Base-by-base conservation (phyloP, 1,139 yeast species). In the Yamadazyma diddensiae region DNA sequence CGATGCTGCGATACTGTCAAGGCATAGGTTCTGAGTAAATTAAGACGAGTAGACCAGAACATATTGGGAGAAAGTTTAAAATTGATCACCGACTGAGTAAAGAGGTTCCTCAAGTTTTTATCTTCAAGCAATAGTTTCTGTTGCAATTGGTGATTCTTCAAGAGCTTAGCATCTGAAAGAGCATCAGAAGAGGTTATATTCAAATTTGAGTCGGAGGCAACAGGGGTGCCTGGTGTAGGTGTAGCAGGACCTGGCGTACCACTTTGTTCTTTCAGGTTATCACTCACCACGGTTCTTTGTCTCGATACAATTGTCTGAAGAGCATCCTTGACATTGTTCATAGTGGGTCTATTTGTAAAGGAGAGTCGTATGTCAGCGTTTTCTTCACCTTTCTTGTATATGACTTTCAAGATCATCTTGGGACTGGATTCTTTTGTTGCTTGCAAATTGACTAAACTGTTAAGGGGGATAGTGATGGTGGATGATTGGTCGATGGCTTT, bases 21-120 rank as follows among this genome's bases (percentile, higher is more conserved):
- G 0, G 97, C 97, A 62, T 77, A 86, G 0, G 97, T 87, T 34
- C 97, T 66, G 34, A 92, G 59, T 25, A 83, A 69, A 47, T 86
- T 87, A 13, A 90, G 66, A 39, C 97, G 65, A 4, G 94, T 81
- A 6, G 81, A 71, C 98, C 98, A 92, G 56, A 92, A 92, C 45
- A 87, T 86, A 19, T 73, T 75, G 0, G 94, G 87, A 3, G 87
- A 80, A 28, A 92, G 57, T 21, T 86, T 84, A 32, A 79, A 79
- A 34, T 79, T 72, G 43, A 92, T 87, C 3, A 92, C 97, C 0
- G 95, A 82, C 42, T 88, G 95, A 35, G 90, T 82, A 53, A 92
- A 92, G 2, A 85, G 77, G 37, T 77, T 73, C 62, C 86, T 75
- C 33, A 92, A 62, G n/a, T 64, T 65, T 34, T 80, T 75, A 50